Evolutionary conservation across 768 basidiomycete genomes (phyloP), one percentile per base, ranked within the genome.

Genomic region (Neoboletus subvelutipes): DNA sequence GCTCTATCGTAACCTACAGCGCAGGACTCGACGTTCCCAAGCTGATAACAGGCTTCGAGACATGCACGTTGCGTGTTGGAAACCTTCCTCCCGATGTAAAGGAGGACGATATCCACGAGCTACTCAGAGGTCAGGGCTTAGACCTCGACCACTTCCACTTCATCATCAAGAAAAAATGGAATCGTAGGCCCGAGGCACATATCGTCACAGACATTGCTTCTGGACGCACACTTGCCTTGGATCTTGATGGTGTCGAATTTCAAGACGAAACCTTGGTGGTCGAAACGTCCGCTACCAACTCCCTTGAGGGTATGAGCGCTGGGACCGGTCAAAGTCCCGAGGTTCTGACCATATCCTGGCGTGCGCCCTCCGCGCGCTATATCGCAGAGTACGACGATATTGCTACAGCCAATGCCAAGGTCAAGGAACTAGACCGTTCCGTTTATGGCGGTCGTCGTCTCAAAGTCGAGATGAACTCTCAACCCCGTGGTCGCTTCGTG

Each of bases 261-360:
- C 71, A 77, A 7, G 71, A 78, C 1, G 73, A 79, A 31, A 61
- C 45, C 0, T 67, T 85, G 9, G 62, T 61, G 9, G 77, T 84
- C 40, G 78, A 79, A 59, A 69, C 80, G 31, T 70, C 71, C 42
- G 66, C 77, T 37, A 77, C 75, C 47, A 71, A 73, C 34, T 71
- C 70, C 51, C 57, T 72, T 13, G 75, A 75, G 39, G 73, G 75
- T 8, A 82, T 83, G 82, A 77, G 64, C 12, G 69, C 67, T 20
- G 71, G 67, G 10, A 61, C 70, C 3, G 59, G 59, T 5, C 70
- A 69, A 3, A 71, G 73, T 29, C 45, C 67, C 5, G 72, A 82
- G 13, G 71, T 75, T 37, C 63, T 86, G 49, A 77, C 75, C 0
- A 74, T 86, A 43, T 77, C 76, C 12, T 88, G 85, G 82, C 73